Base-by-base conservation (phyloP, 768 basidiomycete genomes). In the Mycena galopus region DNA sequence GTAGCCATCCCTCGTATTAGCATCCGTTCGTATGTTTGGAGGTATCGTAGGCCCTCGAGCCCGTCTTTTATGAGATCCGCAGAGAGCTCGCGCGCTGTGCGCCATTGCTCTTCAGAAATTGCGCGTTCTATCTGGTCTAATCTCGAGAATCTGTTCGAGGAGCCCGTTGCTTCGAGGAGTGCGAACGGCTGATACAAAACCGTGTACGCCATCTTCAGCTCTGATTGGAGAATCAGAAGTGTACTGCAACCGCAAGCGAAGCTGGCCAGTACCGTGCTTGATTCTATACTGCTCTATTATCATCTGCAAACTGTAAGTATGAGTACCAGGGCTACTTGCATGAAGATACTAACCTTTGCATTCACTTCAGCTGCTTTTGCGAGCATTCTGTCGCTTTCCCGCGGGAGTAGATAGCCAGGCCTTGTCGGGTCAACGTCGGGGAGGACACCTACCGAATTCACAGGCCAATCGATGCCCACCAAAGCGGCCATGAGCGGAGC, bases 1-100 rank as follows among this genome's bases (percentile, higher is more conserved):
- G 87, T 87, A 61, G 95, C 94, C 73, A 96, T 90, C 3, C 77
- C 82, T 19, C 91, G 88, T 32, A 96, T 91, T 55, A 96, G 81
- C 33, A 88, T 83, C 21, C 93, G 90, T 78, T 96, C 94, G 79
- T 96, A 96, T 78, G 93, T 95, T 80, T 96, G 93, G 6, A 96
- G 87, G 77, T 96, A 96, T 33, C 91, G 89, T 35, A 95, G 81
- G 0, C 94, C 94, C 42, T 84, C 81, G 6, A 95, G 82, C 8
- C 87, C 84, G 14, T 83, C 75, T 39, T 85, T 71, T 55, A 94
- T 91, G 14, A 95, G 84, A 23, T 86, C 80, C 3, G 82, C 78
- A 1, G 92, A 90, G 27, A 80, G 78, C 14, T 78, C 74, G 37
- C 91, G 88, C 0, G 89, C 90, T n/a, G 84, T 80, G 14, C 77